Evolutionary conservation across 1,284 basidiomycete species (phyloP), one percentile per base, ranked within the genome.

Genomic region (Gymnopus androsaceus): DNA sequence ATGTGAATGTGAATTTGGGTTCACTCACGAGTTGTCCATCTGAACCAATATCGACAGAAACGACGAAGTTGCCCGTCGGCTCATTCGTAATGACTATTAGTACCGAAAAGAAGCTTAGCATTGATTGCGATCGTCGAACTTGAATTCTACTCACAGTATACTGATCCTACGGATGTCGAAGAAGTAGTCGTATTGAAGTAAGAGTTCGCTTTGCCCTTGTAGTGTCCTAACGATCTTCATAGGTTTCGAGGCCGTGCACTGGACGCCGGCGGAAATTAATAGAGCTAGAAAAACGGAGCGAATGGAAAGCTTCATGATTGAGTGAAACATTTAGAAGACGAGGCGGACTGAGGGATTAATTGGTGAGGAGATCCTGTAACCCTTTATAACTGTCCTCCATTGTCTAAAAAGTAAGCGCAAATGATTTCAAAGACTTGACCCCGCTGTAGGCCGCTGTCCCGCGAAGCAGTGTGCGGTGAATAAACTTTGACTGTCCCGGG

Each of bases 41-140:
- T 40, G 51, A 8, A 11, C 59, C 59, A 30, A 67, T 65, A 23
- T 61, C 58, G 21, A 64, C 54, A 17, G 61, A 57, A 12, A 66
- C 60, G 25, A 67, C 53, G 46, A 61, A 63, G 47, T 65, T 67
- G 3, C 60, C 64, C 36, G 40, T 51, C 1, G 61, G 62, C 31
- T 65, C 61, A 44, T 67, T 67, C 25, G 66, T 65, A 31, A 66
- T 61, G 50, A 67, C 64, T 67, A 37, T 14, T 6, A 36, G 9
- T 7, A 12, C 14, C 11, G 25, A 34, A 12, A 2, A 7, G 23
- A 42, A 9, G 5, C 11, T 27, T 14, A 31, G 11, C 28, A 14
- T 21, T 17, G 7, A 12, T 15, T 4, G 14, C 12, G 31, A 27
- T 41, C 12, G 6, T 3, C 19, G 47, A 19, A 36, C 5, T 36